Percentiles rank a stretch among this genome's conserved stretches.
Evolutionary conservation across 768 basidiomycete genomes (phyloP).

Genomic region (Suillus fuscotomentosus): DNA sequence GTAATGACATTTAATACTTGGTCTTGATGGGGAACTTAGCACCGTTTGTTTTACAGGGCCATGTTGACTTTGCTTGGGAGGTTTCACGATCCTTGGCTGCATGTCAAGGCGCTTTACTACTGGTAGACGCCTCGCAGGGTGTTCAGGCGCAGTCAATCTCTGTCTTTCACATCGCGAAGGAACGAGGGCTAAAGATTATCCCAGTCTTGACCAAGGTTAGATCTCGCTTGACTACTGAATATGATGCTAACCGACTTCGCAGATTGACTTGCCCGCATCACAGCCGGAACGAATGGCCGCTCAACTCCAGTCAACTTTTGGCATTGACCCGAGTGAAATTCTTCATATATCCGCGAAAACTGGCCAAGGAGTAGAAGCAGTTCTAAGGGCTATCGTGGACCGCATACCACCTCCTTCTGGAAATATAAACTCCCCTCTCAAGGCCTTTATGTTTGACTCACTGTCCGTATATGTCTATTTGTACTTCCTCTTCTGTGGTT

Average conservation of each 20-base stretch:
- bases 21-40: background rate
- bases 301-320: constrained; percentile 83
- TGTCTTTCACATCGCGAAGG: constrained; percentile 86
- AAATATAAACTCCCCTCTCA: constrained; percentile 50
- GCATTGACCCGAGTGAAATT: constrained; percentile 70
- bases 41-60: constrained; percentile 53
- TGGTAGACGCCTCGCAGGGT: constrained; percentile 97
- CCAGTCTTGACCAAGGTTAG: constrained; percentile 90
- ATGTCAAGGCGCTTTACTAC: constrained; percentile 82
- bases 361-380: constrained; percentile 74
- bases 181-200: constrained; percentile 78
- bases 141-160: constrained; percentile 97
- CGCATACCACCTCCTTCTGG: constrained; percentile 82
- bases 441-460: constrained; percentile 92
- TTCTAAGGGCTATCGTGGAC: constrained; percentile 79
- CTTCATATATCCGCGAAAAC: constrained; percentile 91
- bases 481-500: constrained; percentile 4
- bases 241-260: constrained; percentile 8
- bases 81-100: constrained; percentile 90
- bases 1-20: constrained; percentile 36
- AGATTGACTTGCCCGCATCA: constrained; percentile 93
- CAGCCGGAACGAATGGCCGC: constrained; percentile 76
- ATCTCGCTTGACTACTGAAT: constrained; percentile 4
- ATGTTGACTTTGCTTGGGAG: constrained; percentile 98
- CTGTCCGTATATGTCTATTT: constrained; percentile 48